These are phyloP conservation scores for Cercospora canescens DNA, from an alignment of 2,329 filamentous ascomycete species.

Conservation along the genomic window DNA sequence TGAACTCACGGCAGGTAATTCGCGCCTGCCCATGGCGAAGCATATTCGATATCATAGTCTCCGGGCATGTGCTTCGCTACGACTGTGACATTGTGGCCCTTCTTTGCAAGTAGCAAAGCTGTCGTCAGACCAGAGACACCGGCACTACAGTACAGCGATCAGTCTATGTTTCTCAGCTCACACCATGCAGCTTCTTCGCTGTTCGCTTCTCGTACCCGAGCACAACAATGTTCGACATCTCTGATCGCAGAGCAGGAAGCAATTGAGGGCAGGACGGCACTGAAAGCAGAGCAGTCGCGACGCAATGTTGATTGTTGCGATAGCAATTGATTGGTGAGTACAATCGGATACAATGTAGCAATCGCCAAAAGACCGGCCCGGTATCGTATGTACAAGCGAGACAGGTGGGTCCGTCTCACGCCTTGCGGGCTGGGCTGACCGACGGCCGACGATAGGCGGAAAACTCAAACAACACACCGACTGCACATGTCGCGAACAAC, in stretches of 20 bases:
- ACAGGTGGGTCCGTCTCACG: neutral
- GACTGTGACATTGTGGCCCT: constrained; percentile 65
- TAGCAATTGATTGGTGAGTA: neutral
- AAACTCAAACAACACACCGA: neutral
- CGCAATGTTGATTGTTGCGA: neutral
- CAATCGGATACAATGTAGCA: neutral
- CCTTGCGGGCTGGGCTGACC: constrained; percentile 2
- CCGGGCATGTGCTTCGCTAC: constrained; percentile 89
- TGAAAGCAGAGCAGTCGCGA: neutral
- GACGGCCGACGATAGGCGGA: constrained; percentile 9
- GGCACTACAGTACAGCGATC: constrained; percentile 39
- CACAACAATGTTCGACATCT: constrained; percentile 43
- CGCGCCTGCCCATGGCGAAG: constrained; percentile 85
- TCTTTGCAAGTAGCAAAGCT: constrained; percentile 60
- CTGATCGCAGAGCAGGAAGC: neutral
- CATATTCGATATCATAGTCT: constrained; percentile 88
- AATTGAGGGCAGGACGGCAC: accelerated
- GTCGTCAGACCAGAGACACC: constrained; percentile 68
- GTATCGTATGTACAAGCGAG: neutral
- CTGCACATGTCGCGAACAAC: neutral
- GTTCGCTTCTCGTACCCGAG: constrained; percentile 44
- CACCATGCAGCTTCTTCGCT: neutral
- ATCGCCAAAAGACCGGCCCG: neutral
- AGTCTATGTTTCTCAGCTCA: neutral
- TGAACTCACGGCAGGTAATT: constrained; percentile 65